A percentile compares a stretch with the other conserved stretches of the same genome.
Evolutionary conservation across 495 filamentous ascomycete genomes (phyloP).

Genomic region (Penicillium salamii): DNA sequence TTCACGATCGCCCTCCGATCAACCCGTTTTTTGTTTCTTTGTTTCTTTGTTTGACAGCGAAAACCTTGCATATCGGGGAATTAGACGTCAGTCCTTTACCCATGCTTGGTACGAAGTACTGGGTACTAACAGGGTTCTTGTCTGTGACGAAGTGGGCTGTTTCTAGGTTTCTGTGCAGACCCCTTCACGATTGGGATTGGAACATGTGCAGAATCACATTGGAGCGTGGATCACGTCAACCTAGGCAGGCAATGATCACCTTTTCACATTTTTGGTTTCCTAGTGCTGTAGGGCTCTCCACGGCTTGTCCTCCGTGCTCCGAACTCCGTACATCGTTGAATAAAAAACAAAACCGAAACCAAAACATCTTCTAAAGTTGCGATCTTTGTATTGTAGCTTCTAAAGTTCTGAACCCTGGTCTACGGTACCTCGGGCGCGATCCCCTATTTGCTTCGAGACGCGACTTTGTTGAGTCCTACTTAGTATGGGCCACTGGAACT

Average conservation of each 20-base stretch:
- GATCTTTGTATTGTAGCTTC: too few species aligned
- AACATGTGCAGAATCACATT: conserved; percentile 12
- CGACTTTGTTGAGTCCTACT: not conserved
- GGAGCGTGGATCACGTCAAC: not conserved
- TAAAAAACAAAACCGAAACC: too few species aligned
- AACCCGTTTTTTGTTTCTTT: not conserved
- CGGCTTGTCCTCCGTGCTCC: too few species aligned
- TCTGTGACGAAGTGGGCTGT: too few species aligned
- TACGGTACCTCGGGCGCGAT: conserved; percentile 15
- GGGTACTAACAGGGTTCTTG: not conserved
- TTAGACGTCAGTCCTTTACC: not conserved
- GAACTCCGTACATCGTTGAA: too few species aligned
- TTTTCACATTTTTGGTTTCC: not conserved
- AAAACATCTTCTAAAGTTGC: too few species aligned
- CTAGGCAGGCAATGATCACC: not conserved
- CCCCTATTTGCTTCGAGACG: conserved; percentile 6
- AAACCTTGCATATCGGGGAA: not conserved
- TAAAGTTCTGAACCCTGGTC: too few species aligned
- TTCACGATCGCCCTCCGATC: not conserved
- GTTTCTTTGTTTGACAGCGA: not conserved
- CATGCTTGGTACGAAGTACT: too few species aligned
- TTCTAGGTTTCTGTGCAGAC: not conserved
- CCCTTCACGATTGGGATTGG: not conserved
- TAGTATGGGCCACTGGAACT: conserved; percentile 9
- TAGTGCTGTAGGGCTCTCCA: too few species aligned